A percentile compares a stretch with the other conserved stretches of the same genome.
Evolutionary conservation across 2,329 filamentous ascomycete species (phyloP).

Genomic region (Cordyceps cateniannulata): DNA sequence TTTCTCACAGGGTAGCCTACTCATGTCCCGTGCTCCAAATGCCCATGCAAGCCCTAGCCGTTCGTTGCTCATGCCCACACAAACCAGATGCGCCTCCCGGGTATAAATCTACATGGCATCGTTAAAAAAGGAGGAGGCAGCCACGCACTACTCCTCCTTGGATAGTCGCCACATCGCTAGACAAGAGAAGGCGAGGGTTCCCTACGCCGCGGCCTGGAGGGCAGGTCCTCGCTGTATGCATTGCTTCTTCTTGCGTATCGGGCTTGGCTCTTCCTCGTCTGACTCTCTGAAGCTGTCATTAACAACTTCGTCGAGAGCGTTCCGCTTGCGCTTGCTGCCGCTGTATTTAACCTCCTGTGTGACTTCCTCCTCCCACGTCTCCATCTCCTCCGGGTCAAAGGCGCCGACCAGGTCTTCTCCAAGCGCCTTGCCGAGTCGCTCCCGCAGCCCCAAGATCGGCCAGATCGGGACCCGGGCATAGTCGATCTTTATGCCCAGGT

Average conservation of each 20-base stretch:
- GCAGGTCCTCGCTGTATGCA: constrained; percentile 22
- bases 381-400: constrained; percentile 34
- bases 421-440: constrained; percentile 47
- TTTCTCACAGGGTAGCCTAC: neutral
- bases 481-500: constrained; percentile 37
- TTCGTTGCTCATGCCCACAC: neutral
- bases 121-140: neutral
- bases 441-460: constrained; percentile 49
- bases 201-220: constrained; percentile 1
- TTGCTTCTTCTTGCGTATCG: constrained; percentile 25
- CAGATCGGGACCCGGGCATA: constrained; percentile 45
- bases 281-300: constrained; percentile 35
- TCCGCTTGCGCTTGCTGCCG: constrained; percentile 30
- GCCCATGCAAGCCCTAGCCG: neutral
- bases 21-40: neutral
- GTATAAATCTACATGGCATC: neutral
- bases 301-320: constrained; percentile 30
- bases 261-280: constrained; percentile 23
- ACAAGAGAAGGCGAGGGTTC: neutral
- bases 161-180: too few relatives aligned
- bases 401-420: constrained; percentile 43
- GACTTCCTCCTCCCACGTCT: constrained; percentile 37
- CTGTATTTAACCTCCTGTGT: constrained; percentile 24
- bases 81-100: too few relatives aligned
- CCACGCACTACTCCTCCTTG: too few relatives aligned